Percentiles rank a stretch among this genome's conserved stretches.
Evolutionary conservation across 164 flowering plant genomes (phyloP).

Genomic region (Chimonanthus praecox): DNA sequence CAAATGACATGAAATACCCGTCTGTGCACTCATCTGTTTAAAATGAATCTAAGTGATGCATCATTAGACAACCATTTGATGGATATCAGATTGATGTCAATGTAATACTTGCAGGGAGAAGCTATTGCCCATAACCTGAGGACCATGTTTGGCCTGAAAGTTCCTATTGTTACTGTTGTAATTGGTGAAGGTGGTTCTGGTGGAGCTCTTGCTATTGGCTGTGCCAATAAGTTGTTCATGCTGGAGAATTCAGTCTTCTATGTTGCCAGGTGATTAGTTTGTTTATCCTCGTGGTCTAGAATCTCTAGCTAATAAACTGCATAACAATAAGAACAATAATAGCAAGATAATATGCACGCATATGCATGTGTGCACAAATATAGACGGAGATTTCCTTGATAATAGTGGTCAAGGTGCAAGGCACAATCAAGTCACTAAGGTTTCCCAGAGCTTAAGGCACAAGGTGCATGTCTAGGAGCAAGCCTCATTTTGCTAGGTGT

Average conservation of each 20-base stretch:
- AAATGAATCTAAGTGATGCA: background rate
- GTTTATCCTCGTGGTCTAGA: background rate
- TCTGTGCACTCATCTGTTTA: background rate
- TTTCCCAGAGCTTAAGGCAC: too few species aligned
- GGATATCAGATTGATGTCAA: background rate
- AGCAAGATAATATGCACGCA: too few species aligned
- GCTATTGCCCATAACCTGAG: conserved; percentile 28
- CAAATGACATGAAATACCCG: too few species aligned
- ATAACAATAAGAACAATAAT: too few species aligned
- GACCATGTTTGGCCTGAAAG: conserved; percentile 33
- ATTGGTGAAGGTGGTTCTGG: conserved; percentile 40
- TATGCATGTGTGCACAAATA: background rate
- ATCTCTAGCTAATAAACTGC: background rate
- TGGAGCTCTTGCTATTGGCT: conserved; percentile 38
- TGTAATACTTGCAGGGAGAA: conserved; percentile 18
- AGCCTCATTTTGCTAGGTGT: too few species aligned
- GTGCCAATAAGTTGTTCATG: conserved; percentile 33
- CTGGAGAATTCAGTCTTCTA: conserved; percentile 29
- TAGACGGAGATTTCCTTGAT: too few species aligned
- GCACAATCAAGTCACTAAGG: too few species aligned
- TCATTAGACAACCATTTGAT: background rate
- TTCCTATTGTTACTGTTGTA: conserved; percentile 27
- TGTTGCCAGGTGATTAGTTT: conserved; percentile 26
- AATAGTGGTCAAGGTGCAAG: too few species aligned
- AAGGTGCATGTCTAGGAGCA: too few species aligned